A percentile compares a stretch with the other conserved stretches of the same genome.
phyloP scores from a whole-genome alignment of 192 early-diverging fungal genomes.

The Geosiphon pyriformis region DNA sequence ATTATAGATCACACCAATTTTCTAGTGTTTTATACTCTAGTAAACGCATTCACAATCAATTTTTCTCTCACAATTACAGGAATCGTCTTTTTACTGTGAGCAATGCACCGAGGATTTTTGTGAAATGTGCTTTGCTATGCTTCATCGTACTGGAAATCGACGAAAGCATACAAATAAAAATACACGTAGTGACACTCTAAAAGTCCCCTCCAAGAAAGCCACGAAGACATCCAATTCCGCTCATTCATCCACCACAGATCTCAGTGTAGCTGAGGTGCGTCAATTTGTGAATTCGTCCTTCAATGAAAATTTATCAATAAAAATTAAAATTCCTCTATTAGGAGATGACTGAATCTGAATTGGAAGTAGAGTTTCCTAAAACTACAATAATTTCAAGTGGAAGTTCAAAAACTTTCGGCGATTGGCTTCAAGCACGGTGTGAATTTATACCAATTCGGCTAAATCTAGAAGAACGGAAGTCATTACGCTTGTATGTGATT shows the following conservation, averaged over 20 bases:
- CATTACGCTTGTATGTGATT: constrained; percentile 67
- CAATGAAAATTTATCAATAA: constrained; percentile 2
- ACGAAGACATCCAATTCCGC: constrained; percentile 26
- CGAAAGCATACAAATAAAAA: constrained; percentile 48
- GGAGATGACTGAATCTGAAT: not conserved
- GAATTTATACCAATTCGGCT: constrained; percentile 95
- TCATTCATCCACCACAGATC: constrained; percentile 28
- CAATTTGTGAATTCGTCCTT: not conserved
- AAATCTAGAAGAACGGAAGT: constrained; percentile 86
- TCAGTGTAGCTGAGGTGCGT: not conserved
- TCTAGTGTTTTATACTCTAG: not conserved
- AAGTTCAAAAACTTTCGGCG: constrained; percentile 51
- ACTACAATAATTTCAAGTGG: constrained; percentile 17
- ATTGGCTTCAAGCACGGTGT: constrained; percentile 80
- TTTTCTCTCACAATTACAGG: constrained; percentile 19
- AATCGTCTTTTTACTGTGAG: constrained; percentile 65
- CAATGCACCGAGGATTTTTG: constrained; percentile 87
- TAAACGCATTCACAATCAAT: not conserved
- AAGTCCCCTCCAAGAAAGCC: constrained; percentile 11
- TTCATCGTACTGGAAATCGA: constrained; percentile 75
- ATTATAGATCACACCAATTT: not conserved
- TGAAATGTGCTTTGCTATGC: constrained; percentile 84
- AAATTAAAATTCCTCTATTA: too few relatives aligned
- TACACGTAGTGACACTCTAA: constrained; percentile 21
- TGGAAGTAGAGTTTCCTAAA: not conserved